phyloP scores from a whole-genome alignment of 306 rosid species.

The Malus sieversii region DNA sequence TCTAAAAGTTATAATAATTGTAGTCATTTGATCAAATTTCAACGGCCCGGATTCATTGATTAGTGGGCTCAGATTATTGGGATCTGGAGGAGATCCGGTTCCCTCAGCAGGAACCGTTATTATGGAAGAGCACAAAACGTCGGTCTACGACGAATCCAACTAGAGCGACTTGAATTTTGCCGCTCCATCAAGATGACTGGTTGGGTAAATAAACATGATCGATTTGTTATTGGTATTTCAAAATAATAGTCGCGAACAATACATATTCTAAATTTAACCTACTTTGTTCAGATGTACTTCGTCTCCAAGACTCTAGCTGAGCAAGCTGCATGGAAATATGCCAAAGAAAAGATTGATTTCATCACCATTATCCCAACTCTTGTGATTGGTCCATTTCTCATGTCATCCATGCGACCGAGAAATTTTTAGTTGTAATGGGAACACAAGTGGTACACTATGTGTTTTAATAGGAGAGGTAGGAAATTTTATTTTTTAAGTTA shows the following conservation, averaged over 20 bases:
- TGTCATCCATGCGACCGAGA: slow-evolving; percentile 35
- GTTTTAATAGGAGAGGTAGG: too few relatives aligned
- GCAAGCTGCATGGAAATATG: slow-evolving; percentile 71
- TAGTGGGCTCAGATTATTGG: too few relatives aligned
- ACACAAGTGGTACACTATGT: too few relatives aligned
- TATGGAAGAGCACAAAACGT: slow-evolving; percentile 24
- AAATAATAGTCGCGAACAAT: background rate
- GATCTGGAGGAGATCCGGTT: too few relatives aligned
- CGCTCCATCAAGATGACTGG: slow-evolving; percentile 51
- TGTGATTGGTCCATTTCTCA: slow-evolving; percentile 60
- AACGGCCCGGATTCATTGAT: too few relatives aligned
- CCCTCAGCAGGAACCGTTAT: slow-evolving; percentile 61
- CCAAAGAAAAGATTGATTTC: slow-evolving; percentile 47
- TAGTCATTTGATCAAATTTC: too few relatives aligned
- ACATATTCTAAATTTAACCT: too few relatives aligned
- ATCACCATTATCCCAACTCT: slow-evolving; percentile 56
- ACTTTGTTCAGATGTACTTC: slow-evolving; percentile 51
- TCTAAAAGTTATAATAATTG: too few relatives aligned
- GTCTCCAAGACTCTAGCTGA: slow-evolving; percentile 76
- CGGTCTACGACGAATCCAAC: slow-evolving; percentile 36
- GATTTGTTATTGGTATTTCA: background rate
- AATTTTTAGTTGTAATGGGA: too few relatives aligned
- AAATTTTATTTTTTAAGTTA: too few relatives aligned
- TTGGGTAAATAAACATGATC: slow-evolving; percentile 37
- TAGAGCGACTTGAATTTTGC: slow-evolving; percentile 69